Evolutionary conservation across 305 asterid genomes (phyloP), one percentile per base, ranked within the genome.

Genomic region (Fraxinus ornus): DNA sequence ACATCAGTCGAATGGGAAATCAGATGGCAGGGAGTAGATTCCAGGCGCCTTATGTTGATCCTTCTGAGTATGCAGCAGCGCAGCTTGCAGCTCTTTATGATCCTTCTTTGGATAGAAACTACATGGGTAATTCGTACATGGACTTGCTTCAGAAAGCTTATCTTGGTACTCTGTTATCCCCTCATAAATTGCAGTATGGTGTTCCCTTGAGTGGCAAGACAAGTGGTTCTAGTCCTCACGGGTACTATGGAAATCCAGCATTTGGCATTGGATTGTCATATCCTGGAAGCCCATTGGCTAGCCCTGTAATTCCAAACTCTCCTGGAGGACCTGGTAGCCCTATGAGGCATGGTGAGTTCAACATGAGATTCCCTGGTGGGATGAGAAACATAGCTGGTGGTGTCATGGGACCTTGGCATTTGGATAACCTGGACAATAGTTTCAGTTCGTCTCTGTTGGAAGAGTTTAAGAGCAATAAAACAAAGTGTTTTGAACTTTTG

Each of bases 381-480:
- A 76, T 93, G 90, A 91, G 98, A 89, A 96, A 91, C 80, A 88
- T 88, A 19, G 83, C 92, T 81, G 97, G 94, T 57, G 88, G 91
- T 81, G 91, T 89, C 39, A 82, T 93, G 81, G 98, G 99, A 71
- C 94, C 97, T 0, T 97, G 97, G 97, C 91, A 91, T 87, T 82
- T 94, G 89, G 98, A 94, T 88, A 91, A 85, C 84, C 83, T 89
- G 89, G 98, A 97, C 22, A 86, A 78, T 81, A 84, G 84, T 86
- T 91, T 91, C 78, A 93, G 88, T n/a, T 93, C 97, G 73, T 90
- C 98, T 66, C 88, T 97, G 82, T 87, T 97, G 78, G 99, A 97
- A 85, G 99, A 97, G 93, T 97, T 97, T 80, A 97, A 97, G 92
- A 92, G 97, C 88, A 97, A 97, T 86, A 97, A 97, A 85, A 87